Evolutionary conservation across 768 basidiomycete species (phyloP).

Genomic region (Suillus luteus): DNA sequence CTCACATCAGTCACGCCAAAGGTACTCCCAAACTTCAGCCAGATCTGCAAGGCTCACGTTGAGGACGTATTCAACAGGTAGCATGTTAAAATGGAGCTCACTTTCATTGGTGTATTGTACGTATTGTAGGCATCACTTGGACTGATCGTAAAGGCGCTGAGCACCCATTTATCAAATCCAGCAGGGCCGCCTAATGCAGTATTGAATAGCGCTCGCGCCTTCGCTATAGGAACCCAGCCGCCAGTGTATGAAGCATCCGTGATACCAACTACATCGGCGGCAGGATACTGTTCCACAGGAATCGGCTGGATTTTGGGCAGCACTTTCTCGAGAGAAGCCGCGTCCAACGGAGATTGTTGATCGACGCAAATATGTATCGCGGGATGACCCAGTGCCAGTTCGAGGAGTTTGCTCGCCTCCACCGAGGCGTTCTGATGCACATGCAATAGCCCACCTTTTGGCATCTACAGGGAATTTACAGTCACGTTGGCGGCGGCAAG

Average conservation of each 20-base stretch:
- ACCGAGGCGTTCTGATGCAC: slow-evolving; percentile 47
- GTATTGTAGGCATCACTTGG: slow-evolving; percentile 45
- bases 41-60: slow-evolving; percentile 19
- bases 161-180: slow-evolving; percentile 47
- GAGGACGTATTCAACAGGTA: neutral
- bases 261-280: slow-evolving; percentile 24
- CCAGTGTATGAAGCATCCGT: slow-evolving; percentile 32
- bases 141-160: slow-evolving; percentile 40
- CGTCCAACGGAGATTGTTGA: slow-evolving; percentile 18
- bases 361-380: slow-evolving; percentile 40
- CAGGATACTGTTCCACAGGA: slow-evolving; percentile 22
- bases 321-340: slow-evolving; percentile 23
- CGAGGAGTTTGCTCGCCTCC: slow-evolving; percentile 36
- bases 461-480: slow-evolving; percentile 37
- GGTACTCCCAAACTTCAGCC: slow-evolving; percentile 24
- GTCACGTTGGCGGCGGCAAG: neutral
- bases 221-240: slow-evolving; percentile 38
- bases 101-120: slow-evolving; percentile 45
- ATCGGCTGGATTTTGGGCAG: slow-evolving; percentile 41
- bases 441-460: slow-evolving; percentile 51
- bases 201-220: slow-evolving; percentile 39
- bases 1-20: slow-evolving; percentile 22
- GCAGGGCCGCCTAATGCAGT: slow-evolving; percentile 38
- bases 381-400: slow-evolving; percentile 39
- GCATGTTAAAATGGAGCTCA: slow-evolving; percentile 8